phyloP scores from a whole-genome alignment of 2,329 filamentous ascomycete species.

The Pseudopithomyces maydicus region DNA sequence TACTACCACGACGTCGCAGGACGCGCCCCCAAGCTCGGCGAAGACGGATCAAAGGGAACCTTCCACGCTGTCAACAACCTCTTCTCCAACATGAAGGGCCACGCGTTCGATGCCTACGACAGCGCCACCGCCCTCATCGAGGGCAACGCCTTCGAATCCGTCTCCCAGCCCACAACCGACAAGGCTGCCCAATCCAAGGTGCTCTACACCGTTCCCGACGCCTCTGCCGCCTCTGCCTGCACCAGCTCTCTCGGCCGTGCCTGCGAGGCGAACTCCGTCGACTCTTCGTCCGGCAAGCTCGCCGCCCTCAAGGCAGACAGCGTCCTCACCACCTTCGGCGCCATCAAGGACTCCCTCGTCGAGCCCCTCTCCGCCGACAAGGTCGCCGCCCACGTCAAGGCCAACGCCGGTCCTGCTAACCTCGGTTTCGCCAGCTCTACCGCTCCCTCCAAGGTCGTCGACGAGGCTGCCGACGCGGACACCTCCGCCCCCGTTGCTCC shows the following conservation, averaged over 20 bases:
- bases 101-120: constrained; percentile 13
- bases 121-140: constrained; percentile 10
- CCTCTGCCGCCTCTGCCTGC: constrained; percentile 9
- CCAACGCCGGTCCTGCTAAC: constrained; percentile 24
- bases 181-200: background rate
- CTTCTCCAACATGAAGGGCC: constrained; percentile 17
- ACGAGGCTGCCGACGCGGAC: background rate
- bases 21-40: constrained; percentile 13
- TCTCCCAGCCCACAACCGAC: constrained; percentile 7
- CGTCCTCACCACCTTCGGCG: constrained; percentile 20
- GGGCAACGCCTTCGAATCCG: constrained; percentile 15
- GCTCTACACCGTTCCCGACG: background rate
- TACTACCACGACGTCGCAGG: constrained; percentile 19
- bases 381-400: constrained; percentile 27
- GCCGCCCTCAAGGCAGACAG: constrained; percentile 12
- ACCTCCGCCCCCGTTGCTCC: constrained; percentile 7
- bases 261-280: constrained; percentile 25
- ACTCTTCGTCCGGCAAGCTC: constrained; percentile 24
- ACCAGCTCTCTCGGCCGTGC: constrained; percentile 13
- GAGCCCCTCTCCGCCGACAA: constrained; percentile 18
- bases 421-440: constrained; percentile 12
- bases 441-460: background rate
- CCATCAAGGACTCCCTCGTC: constrained; percentile 14
- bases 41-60: constrained; percentile 5
- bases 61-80: constrained; percentile 20